phyloP scores from a whole-genome alignment of 495 filamentous ascomycete species.

The Trichoderma virens region DNA sequence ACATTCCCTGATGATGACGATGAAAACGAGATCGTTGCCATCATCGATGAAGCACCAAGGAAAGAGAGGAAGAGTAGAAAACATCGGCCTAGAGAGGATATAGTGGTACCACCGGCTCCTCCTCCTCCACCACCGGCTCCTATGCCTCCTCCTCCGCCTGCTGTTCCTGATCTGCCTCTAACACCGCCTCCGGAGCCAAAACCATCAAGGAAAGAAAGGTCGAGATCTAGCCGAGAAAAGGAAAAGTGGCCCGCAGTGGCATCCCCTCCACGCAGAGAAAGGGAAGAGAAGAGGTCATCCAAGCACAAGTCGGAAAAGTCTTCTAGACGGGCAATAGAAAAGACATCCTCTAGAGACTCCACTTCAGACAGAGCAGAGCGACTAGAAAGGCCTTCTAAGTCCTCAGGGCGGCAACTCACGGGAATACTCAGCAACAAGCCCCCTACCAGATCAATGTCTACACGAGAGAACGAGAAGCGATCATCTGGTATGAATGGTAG shows the following conservation, averaged over 20 bases:
- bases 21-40: conserved; percentile 39
- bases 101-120: background rate
- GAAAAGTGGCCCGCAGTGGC: conserved; percentile 17
- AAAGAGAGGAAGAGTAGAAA: conserved; percentile 21
- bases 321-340: conserved; percentile 29
- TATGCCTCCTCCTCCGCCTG: conserved; percentile 35
- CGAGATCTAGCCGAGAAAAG: conserved; percentile 34
- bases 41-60: conserved; percentile 37
- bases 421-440: conserved; percentile 43
- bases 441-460: conserved; percentile 44
- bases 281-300: conserved; percentile 25
- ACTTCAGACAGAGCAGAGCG: conserved; percentile 24
- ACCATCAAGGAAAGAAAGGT: conserved; percentile 37
- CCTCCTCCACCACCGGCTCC: conserved; percentile 14
- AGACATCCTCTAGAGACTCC: conserved; percentile 30
- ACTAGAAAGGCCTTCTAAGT: conserved; percentile 29
- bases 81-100: background rate
- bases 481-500: conserved; percentile 19
- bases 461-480: conserved; percentile 37
- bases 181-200: conserved; percentile 31
- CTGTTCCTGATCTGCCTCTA: conserved; percentile 36
- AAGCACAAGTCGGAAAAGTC: conserved; percentile 28
- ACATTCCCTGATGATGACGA: conserved; percentile 40
- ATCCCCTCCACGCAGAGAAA: conserved; percentile 20
- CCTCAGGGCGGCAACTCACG: conserved; percentile 27